Evolutionary conservation across 2,329 filamentous ascomycete species (phyloP).

Genomic region (Botrytis hyacinthi): DNA sequence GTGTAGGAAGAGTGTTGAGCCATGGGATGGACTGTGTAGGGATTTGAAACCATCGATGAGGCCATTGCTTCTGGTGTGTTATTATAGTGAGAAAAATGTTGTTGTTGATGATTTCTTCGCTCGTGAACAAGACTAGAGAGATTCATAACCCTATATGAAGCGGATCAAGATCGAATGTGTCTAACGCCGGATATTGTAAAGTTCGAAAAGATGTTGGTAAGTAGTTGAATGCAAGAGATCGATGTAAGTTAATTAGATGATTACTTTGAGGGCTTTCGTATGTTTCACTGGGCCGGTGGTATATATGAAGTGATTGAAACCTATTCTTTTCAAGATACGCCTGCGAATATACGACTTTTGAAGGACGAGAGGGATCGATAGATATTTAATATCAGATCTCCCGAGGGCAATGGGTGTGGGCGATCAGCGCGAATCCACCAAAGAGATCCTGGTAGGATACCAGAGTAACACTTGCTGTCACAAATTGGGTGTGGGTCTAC

Average conservation of each 20-base stretch:
- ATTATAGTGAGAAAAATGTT: conserved; percentile 33
- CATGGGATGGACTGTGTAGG: conserved; percentile 48
- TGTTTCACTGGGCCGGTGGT: conserved; percentile 33
- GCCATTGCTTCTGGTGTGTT: conserved; percentile 44
- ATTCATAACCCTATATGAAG: conserved; percentile 36
- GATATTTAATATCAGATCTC: conserved; percentile 50
- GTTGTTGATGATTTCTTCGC: conserved; percentile 36
- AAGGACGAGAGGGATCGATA: conserved; percentile 44
- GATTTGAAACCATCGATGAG: conserved; percentile 44
- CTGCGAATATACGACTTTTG: conserved; percentile 35
- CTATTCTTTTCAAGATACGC: conserved; percentile 32
- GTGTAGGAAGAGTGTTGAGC: conserved; percentile 46
- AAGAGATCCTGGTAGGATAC: conserved; percentile 47
- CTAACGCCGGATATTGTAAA: conserved; percentile 8
- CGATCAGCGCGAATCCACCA: conserved; percentile 52
- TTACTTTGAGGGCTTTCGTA: conserved; percentile 36
- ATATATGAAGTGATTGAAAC: conserved; percentile 18
- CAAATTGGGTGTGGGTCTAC: conserved; percentile 54
- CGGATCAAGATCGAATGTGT: conserved; percentile 9
- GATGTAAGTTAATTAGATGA: conserved; percentile 28
- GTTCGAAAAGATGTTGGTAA: conserved; percentile 1
- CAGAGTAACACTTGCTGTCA: conserved; percentile 47
- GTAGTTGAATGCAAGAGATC: not conserved
- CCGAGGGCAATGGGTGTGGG: conserved; percentile 47
- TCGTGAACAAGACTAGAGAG: conserved; percentile 40